These are phyloP conservation scores for Fusarium praegraminearum DNA, from an alignment of 2,329 filamentous ascomycete species.

Conservation along the genomic window DNA sequence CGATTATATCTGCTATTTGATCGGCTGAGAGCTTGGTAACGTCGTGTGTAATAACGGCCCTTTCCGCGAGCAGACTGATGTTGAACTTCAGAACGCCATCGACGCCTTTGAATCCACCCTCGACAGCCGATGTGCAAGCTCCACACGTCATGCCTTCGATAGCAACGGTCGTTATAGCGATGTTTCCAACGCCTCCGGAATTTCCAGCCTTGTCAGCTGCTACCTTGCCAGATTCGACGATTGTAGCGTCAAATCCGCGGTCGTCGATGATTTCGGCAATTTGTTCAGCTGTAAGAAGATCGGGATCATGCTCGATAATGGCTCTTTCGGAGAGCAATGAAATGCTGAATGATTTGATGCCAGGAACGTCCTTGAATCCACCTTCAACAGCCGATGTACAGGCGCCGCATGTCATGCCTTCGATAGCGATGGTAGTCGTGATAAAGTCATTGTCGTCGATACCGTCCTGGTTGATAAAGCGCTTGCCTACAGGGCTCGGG, in stretches of 20 bases:
- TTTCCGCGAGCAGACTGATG: constrained; percentile 92
- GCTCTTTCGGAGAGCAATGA: constrained; percentile 86
- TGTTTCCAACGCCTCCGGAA: constrained; percentile 55
- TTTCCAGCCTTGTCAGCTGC: constrained; percentile 36
- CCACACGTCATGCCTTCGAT: constrained; percentile 99
- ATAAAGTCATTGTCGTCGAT: constrained; percentile 59
- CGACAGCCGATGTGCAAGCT: constrained; percentile 92
- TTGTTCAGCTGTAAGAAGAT: constrained; percentile 62
- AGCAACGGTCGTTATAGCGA: constrained; percentile 83
- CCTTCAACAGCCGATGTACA: constrained; percentile 89
- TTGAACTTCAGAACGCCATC: constrained; percentile 90
- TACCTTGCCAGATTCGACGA: constrained; percentile 76
- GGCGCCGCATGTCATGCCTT: constrained; percentile 92
- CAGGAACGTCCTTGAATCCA: constrained; percentile 79
- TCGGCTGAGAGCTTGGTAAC: constrained; percentile 75
- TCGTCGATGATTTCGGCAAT: constrained; percentile 73
- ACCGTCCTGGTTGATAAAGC: constrained; percentile 52
- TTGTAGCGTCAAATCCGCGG: constrained; percentile 82
- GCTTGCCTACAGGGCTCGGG: constrained; percentile 64
- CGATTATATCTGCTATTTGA: constrained; percentile 84
- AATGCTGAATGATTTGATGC: constrained; percentile 82
- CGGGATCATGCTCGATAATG: constrained; percentile 83
- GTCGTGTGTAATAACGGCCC: constrained; percentile 89
- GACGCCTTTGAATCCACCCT: constrained; percentile 81
- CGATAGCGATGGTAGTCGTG: constrained; percentile 81